Evolutionary conservation across 495 filamentous ascomycete genomes (phyloP), one percentile per base, ranked within the genome.

Genomic region (Jackrogersella minutella): DNA sequence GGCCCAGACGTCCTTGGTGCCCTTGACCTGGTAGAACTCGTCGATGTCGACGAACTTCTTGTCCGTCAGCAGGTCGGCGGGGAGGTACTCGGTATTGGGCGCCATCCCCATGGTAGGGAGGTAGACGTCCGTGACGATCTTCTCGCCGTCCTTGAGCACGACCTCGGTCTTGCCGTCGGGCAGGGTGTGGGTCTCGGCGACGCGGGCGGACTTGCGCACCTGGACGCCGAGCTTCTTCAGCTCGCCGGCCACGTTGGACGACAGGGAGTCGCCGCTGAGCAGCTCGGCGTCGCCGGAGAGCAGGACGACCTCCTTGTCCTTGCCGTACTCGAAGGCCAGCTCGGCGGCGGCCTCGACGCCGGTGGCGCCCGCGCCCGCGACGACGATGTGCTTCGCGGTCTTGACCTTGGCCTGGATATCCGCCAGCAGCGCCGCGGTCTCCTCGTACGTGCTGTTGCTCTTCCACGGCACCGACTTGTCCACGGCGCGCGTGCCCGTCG

Each of bases 31-130:
- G 60, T 89, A 76, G 68, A 82, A 78, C 24, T 83, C 80, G 62
- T 89, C 82, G 13, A 88, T 83, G 31, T 73, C 58, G 62, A 90
- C 82, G 74, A 80, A 87, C 30, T 82, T 84, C 22, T 73, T 63
- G 8, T 73, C 56, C 33, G 83, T 81, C 3, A 90, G 79, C 43
- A 85, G 73, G 21, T 77, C 62, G 8, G 73, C 67, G 3, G 85
- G 78, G 16, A 91, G 69, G 75, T 84, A 91, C 14, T 78, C 78
- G 43, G 82, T 85, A 78, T 91, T 91, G 40, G 88, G 85, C 0
- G 80, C 40, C 9, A 82, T 77, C 17, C 88, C 88, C 52, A 80
- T 85, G 2, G 86, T 87, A 2, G 89, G 82, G 50, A 91, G 82
- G 76, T 88, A 89, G 14, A 89, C 52, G 68, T 90, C 87, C 0